phyloP scores from a whole-genome alignment of 257 asterid species.

The Nicotiana tomentosiformis region DNA sequence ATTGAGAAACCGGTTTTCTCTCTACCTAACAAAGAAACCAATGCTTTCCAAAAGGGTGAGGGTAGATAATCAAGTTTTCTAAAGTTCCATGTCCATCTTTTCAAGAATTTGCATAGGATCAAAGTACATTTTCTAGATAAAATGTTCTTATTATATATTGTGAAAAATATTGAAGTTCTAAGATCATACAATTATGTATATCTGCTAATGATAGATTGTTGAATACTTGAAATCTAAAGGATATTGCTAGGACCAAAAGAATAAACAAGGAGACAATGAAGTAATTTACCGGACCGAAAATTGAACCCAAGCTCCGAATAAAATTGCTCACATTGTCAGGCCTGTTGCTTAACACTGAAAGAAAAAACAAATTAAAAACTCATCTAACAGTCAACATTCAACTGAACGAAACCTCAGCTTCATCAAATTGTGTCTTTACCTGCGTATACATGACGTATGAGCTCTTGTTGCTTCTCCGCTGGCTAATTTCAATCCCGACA shows the following conservation, averaged over 20 bases:
- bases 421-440: slow-evolving; percentile 9
- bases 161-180: not conserved
- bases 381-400: not conserved
- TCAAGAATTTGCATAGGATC: not conserved
- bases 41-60: not conserved
- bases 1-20: not conserved
- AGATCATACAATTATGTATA: not conserved
- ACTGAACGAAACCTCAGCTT: not conserved
- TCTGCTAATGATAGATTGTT: not conserved
- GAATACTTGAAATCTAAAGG: not conserved
- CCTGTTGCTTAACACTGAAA: slow-evolving; percentile 25
- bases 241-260: not conserved
- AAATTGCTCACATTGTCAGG: slow-evolving; percentile 30
- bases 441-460: slow-evolving; percentile 30
- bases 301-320: slow-evolving; percentile 15
- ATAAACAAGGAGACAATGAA: not conserved
- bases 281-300: slow-evolving; percentile 26
- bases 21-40: not conserved
- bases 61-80: not conserved
- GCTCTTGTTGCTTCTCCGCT: slow-evolving; percentile 23
- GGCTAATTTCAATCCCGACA: slow-evolving; percentile 10
- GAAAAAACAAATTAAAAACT: not conserved
- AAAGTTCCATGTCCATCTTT: not conserved
- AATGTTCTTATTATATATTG: not conserved
- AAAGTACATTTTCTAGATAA: not conserved